Evolutionary conservation across 805 yeast genomes (phyloP).

Genomic region (Sungouiozyma ichnusensis): DNA sequence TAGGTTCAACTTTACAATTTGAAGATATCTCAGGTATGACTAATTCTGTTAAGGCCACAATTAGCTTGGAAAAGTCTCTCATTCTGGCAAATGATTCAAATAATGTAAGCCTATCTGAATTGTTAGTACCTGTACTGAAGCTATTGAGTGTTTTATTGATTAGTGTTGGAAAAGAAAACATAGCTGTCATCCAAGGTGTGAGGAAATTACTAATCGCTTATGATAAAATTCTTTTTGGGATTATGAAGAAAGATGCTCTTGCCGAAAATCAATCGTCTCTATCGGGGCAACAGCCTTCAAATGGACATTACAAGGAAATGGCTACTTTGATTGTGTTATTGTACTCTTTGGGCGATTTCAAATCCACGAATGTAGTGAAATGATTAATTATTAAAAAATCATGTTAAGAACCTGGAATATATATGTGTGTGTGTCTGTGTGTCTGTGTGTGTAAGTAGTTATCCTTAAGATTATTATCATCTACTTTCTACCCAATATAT

Average conservation of each 20-base stretch:
- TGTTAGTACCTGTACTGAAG: conserved; percentile 66
- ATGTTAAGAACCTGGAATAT: too few relatives aligned
- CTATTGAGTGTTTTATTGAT: conserved; percentile 54
- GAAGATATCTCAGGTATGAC: conserved; percentile 28
- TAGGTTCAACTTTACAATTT: conserved; percentile 50
- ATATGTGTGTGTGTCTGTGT: too few relatives aligned
- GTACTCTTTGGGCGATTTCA: conserved; percentile 37
- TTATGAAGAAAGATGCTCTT: conserved; percentile 47
- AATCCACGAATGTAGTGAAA: background rate
- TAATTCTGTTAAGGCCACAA: conserved; percentile 33
- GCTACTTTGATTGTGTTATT: conserved; percentile 46
- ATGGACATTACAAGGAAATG: conserved; percentile 37
- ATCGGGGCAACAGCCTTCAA: background rate
- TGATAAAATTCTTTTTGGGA: conserved; percentile 47
- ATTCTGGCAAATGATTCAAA: conserved; percentile 20
- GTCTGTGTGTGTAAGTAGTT: too few relatives aligned
- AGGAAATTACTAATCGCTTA: conserved; percentile 41
- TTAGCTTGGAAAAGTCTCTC: conserved; percentile 45
- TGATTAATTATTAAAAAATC: too few relatives aligned
- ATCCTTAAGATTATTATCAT: too few relatives aligned
- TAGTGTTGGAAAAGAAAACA: conserved; percentile 70
- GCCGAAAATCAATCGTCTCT: conserved; percentile 17
- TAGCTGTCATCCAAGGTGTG: conserved; percentile 44
- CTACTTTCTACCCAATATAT: too few relatives aligned
- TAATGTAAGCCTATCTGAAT: conserved; percentile 49